Percentiles rank a stretch among this genome's conserved stretches.
phyloP scores from a whole-genome alignment of 495 filamentous ascomycete genomes.

The Amphirosellinia nigrospora region DNA sequence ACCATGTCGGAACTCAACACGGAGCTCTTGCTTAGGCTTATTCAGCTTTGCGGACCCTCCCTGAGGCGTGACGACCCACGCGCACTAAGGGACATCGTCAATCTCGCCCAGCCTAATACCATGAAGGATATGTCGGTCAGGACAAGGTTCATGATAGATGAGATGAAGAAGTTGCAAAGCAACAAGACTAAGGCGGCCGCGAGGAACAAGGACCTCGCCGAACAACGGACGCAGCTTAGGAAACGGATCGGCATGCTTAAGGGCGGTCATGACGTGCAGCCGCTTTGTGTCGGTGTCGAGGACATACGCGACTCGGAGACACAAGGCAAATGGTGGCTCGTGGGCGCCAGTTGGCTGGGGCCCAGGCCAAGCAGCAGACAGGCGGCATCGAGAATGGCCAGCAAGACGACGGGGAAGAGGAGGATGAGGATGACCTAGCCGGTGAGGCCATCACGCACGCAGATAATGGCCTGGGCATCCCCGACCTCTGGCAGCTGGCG shows the following conservation, averaged over 20 bases:
- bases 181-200: conserved; percentile 81
- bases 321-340: conserved; percentile 97
- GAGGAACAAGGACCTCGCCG: conserved; percentile 37
- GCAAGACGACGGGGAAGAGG: conserved; percentile 26
- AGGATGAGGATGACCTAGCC: conserved; percentile 33
- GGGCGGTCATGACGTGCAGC: conserved; percentile 53
- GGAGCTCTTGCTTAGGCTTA: conserved; percentile 84
- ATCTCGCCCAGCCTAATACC: conserved; percentile 75
- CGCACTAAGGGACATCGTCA: conserved; percentile 88
- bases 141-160: conserved; percentile 98
- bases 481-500: conserved; percentile 75
- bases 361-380: conserved; percentile 39
- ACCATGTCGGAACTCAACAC: conserved; percentile 87
- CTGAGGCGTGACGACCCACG: conserved; percentile 90
- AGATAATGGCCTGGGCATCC: conserved; percentile 60
- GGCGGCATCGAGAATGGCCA: conserved; percentile 36
- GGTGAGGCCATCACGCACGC: conserved; percentile 41
- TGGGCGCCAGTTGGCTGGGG: conserved; percentile 84
- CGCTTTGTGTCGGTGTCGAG: conserved; percentile 76
- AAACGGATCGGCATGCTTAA: conserved; percentile 35
- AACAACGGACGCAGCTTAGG: conserved; percentile 37
- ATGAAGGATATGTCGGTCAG: conserved; percentile 78
- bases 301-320: conserved; percentile 83
- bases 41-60: conserved; percentile 79
- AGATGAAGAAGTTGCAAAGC: conserved; percentile 91